Conservation (phyloP, 768 basidiomycete genomes). For the Neoboletus brunneissimus region DNA sequence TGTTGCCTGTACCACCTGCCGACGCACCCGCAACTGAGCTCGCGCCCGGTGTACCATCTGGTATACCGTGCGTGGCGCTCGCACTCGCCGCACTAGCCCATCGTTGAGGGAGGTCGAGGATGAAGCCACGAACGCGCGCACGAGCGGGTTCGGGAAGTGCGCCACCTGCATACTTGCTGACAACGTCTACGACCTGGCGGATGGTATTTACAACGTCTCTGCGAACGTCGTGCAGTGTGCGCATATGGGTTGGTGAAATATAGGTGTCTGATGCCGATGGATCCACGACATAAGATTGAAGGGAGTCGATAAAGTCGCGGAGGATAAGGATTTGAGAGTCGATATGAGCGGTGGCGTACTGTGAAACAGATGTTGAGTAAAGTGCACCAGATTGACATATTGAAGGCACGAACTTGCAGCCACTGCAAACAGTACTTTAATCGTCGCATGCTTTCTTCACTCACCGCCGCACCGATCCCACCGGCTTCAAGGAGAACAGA, state of each 20-base stretch:
- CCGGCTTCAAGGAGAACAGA: conserved; percentile 82
- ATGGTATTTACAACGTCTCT: conserved; percentile 86
- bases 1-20: conserved; percentile 19
- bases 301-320: conserved; percentile 75
- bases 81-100: conserved; percentile 56
- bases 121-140: conserved; percentile 67
- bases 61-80: conserved; percentile 14
- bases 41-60: conserved; percentile 31
- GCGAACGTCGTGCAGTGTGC: conserved; percentile 70
- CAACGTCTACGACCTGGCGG: conserved; percentile 84
- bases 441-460: conserved; percentile 87
- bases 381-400: not conserved
- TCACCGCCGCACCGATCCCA: conserved; percentile 82
- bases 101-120: conserved; percentile 75
- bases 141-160: conserved; percentile 85
- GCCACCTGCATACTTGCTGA: conserved; percentile 80
- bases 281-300: conserved; percentile 41
- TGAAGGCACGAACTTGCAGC: conserved; percentile 61
- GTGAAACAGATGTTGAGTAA: not conserved
- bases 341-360: conserved; percentile 88
- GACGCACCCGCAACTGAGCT: conserved; percentile 38
- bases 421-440: conserved; percentile 85
- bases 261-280: conserved; percentile 29
- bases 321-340: conserved; percentile 84
- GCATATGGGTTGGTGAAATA: conserved; percentile 52